phyloP scores from a whole-genome alignment of 495 filamentous ascomycete genomes.

The Penicillium desertorum region DNA sequence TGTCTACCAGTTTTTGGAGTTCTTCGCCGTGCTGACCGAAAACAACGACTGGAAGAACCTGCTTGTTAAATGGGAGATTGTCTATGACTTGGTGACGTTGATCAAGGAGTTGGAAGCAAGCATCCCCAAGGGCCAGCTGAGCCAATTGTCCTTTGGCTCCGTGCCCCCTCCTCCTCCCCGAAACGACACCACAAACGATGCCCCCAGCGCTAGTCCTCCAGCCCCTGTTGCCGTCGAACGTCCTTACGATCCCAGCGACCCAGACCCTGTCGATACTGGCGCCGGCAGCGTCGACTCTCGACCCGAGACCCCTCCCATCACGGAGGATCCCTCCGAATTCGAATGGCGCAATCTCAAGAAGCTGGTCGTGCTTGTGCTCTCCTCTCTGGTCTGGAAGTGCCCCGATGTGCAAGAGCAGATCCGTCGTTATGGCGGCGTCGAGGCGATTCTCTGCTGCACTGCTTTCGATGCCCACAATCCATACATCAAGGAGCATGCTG shows the following conservation, averaged over 20 bases:
- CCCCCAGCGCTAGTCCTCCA: conserved; percentile 28
- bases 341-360: conserved; percentile 94
- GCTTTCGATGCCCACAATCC: conserved; percentile 84
- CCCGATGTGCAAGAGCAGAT: conserved; percentile 82
- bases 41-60: conserved; percentile 65
- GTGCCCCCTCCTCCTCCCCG: conserved; percentile 30
- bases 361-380: conserved; percentile 82
- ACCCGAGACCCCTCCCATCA: conserved; percentile 60
- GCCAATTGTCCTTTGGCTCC: conserved; percentile 40
- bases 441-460: conserved; percentile 82
- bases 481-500: conserved; percentile 86
- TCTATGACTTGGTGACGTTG: conserved; percentile 78
- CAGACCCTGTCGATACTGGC: conserved; percentile 43
- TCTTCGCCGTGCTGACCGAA: conserved; percentile 88
- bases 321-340: conserved; percentile 81
- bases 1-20: conserved; percentile 88
- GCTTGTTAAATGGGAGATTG: conserved; percentile 84
- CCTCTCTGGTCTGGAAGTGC: conserved; percentile 77
- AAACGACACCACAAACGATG: conserved; percentile 32
- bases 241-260: conserved; percentile 54
- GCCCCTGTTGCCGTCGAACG: conserved; percentile 56
- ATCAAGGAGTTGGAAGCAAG: conserved; percentile 83
- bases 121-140: conserved; percentile 70
- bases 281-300: conserved; percentile 45
- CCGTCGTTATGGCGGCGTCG: conserved; percentile 74